Evolutionary conservation across 2,329 filamentous ascomycete species (phyloP).

Genomic region (Cladosporium cucumerinum): DNA sequence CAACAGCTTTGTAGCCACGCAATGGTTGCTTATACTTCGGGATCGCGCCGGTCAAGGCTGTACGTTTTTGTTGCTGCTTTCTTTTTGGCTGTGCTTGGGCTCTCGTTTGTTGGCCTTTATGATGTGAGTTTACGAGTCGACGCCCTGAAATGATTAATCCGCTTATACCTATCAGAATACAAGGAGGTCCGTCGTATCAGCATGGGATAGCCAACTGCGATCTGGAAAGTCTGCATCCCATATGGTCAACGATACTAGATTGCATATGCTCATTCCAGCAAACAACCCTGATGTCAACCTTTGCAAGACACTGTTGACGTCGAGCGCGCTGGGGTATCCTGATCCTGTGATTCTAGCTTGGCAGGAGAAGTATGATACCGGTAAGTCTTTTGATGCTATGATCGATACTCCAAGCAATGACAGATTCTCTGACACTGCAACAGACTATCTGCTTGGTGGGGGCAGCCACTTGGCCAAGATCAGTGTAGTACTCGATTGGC

Average conservation of each 20-base stretch:
- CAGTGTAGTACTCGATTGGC: conserved; percentile 25
- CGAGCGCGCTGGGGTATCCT: conserved; percentile 24
- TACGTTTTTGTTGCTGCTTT: conserved; percentile 4
- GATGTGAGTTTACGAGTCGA: background rate
- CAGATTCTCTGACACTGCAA: background rate
- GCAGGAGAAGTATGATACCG: conserved; percentile 5
- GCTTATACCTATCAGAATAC: conserved; percentile 2
- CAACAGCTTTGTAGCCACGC: background rate
- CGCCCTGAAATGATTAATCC: no score
- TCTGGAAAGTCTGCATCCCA: background rate
- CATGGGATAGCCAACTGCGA: conserved; percentile 7
- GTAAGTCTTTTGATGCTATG: background rate
- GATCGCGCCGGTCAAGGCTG: conserved; percentile 4
- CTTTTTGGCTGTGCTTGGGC: background rate
- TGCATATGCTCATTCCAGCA: conserved; percentile 30
- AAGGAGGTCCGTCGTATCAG: background rate
- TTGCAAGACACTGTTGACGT: conserved; percentile 24
- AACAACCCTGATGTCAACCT: conserved; percentile 26
- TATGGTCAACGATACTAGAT: conserved; percentile 12
- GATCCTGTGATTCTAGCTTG: conserved; percentile 20
- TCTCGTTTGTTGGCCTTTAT: conserved; percentile 10
- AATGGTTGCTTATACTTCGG: background rate
- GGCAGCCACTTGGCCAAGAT: conserved; percentile 30
- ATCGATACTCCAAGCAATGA: background rate
- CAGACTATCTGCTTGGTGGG: conserved; percentile 13